phyloP scores from a whole-genome alignment of 2,329 filamentous ascomycete species.

The Clonostachys rosea region DNA sequence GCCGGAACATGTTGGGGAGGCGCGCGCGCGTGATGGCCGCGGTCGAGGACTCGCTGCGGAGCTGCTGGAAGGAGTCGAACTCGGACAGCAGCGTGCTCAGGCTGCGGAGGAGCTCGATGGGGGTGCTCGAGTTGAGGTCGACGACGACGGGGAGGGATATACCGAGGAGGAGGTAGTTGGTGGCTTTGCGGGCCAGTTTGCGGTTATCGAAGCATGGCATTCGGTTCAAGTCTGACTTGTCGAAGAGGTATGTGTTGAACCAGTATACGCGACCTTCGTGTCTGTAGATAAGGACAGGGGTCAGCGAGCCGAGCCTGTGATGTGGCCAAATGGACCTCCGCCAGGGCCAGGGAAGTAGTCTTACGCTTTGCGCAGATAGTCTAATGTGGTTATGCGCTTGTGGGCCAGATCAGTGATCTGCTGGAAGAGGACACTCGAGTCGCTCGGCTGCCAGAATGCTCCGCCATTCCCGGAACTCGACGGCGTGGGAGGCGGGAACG shows the following conservation, averaged over 20 bases:
- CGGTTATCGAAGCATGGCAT: slow-evolving; percentile 83
- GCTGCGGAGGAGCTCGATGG: slow-evolving; percentile 81
- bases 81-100: slow-evolving; percentile 82
- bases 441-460: slow-evolving; percentile 30
- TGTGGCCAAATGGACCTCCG: background rate
- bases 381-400: slow-evolving; percentile 90
- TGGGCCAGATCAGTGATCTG: slow-evolving; percentile 80
- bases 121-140: slow-evolving; percentile 76
- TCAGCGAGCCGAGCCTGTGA: slow-evolving; percentile 1
- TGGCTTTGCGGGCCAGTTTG: slow-evolving; percentile 83
- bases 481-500: slow-evolving; percentile 10
- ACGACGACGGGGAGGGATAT: slow-evolving; percentile 86
- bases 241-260: slow-evolving; percentile 96
- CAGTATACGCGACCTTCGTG: slow-evolving; percentile 95
- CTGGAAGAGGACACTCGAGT: slow-evolving; percentile 45
- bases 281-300: slow-evolving; percentile 32
- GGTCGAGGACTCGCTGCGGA: slow-evolving; percentile 74
- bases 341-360: slow-evolving; percentile 22
- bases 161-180: slow-evolving; percentile 89
- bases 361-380: slow-evolving; percentile 89
- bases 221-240: slow-evolving; percentile 71
- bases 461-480: background rate
- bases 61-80: slow-evolving; percentile 89
- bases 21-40: slow-evolving; percentile 71
- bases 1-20: slow-evolving; percentile 79